Evolutionary conservation across 1,284 basidiomycete species (phyloP).

Genomic region (Vanrija sp.): DNA sequence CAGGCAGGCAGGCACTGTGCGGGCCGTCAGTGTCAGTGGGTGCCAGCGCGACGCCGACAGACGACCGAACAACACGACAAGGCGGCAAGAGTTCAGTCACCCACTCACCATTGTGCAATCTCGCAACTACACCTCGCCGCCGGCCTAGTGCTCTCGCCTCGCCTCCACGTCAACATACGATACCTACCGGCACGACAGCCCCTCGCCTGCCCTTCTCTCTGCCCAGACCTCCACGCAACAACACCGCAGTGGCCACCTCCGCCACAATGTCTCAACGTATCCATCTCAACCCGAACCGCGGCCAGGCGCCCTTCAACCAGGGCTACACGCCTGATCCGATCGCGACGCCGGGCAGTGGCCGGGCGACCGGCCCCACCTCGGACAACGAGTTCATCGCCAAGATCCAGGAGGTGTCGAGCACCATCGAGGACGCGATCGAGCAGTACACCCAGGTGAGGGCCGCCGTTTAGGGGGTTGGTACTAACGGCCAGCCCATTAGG

Average conservation of each 20-base stretch:
- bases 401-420: constrained; percentile 68
- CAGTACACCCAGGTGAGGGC: constrained; percentile 74
- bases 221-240: no score
- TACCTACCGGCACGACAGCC: no score
- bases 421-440: constrained; percentile 89
- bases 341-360: constrained; percentile 3
- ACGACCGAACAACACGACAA: no score
- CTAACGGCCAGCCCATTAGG: constrained; percentile 62
- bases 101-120: no score
- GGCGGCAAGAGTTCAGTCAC: no score
- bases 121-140: no score
- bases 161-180: no score
- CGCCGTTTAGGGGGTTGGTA: constrained; percentile 11
- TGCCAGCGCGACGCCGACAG: no score
- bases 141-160: no score
- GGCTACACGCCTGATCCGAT: constrained; percentile 46
- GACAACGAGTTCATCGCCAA: constrained; percentile 78
- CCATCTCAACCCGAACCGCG: constrained; percentile 49
- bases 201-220: no score
- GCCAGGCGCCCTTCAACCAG: constrained; percentile 14
- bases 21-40: no score
- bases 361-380: constrained; percentile 2
- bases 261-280: constrained; percentile 38
- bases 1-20: no score
- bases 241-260: not conserved